Percentiles rank a stretch among this genome's conserved stretches.
phyloP scores from a whole-genome alignment of 108 stramenopile genomes.

The Nannochloropsis oceanica region DNA sequence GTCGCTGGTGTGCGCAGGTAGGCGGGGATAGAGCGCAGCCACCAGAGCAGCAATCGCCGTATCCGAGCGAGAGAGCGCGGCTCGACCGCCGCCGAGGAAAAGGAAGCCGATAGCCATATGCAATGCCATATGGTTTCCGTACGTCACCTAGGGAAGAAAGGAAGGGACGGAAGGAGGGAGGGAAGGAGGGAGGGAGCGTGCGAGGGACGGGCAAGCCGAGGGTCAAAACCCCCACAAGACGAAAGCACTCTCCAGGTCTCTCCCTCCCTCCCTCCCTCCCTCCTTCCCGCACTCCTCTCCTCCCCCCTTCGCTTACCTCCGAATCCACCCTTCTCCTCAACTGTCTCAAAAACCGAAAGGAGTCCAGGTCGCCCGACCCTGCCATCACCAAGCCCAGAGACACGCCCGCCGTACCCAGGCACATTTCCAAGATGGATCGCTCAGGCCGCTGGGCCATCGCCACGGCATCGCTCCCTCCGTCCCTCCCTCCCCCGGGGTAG shows the following conservation, averaged over 20 bases:
- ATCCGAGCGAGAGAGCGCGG: conserved; percentile 64
- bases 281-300: not conserved
- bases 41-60: conserved; percentile 80
- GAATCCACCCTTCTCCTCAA: conserved; percentile 68
- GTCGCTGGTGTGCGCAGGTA: conserved; percentile 58
- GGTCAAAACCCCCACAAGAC: not conserved
- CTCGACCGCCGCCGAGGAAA: conserved; percentile 81
- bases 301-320: not conserved
- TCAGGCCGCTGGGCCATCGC: conserved; percentile 45
- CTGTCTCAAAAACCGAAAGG: conserved; percentile 60
- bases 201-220: not conserved
- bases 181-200: not conserved
- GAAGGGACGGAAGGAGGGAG: not conserved
- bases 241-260: not conserved
- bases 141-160: conserved; percentile 35
- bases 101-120: conserved; percentile 76
- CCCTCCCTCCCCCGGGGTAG: not conserved
- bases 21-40: conserved; percentile 77
- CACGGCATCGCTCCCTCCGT: not conserved
- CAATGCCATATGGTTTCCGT: conserved; percentile 83
- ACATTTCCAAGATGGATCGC: conserved; percentile 61
- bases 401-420: conserved; percentile 59
- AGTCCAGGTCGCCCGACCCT: conserved; percentile 82
- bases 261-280: not conserved
- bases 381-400: conserved; percentile 84